phyloP scores from a whole-genome alignment of 1,284 basidiomycete species.

The Apiotrichum siamense region DNA sequence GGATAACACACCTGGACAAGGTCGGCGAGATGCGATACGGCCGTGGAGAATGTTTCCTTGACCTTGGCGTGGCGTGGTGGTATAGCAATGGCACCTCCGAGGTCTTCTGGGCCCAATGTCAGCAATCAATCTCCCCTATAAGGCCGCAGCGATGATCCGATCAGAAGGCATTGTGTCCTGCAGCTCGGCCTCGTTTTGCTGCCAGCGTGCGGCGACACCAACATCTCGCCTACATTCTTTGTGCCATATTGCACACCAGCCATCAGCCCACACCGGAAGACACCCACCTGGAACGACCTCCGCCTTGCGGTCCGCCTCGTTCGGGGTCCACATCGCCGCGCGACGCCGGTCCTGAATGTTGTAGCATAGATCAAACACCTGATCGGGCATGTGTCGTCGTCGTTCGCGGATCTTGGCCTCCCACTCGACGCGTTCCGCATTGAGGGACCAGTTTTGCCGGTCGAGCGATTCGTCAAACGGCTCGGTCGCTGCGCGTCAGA shows the following conservation, averaged over 20 bases:
- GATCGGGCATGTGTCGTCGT: slow-evolving; percentile 55
- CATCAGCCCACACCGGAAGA: not conserved
- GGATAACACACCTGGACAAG: slow-evolving; percentile 27
- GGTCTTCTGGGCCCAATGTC: slow-evolving; percentile 13
- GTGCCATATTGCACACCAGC: too few species aligned
- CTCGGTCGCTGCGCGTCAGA: slow-evolving; percentile 56
- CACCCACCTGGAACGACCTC: not conserved
- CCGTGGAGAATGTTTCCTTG: slow-evolving; percentile 26
- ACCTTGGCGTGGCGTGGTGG: slow-evolving; percentile 36
- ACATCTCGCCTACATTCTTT: too few species aligned
- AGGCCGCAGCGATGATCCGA: too few species aligned
- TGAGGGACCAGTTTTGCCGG: slow-evolving; percentile 62
- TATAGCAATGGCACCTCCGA: too few species aligned
- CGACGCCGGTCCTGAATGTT: slow-evolving; percentile 52
- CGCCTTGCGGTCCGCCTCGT: slow-evolving; percentile 20
- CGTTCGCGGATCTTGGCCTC: slow-evolving; percentile 60
- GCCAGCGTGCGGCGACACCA: too few species aligned
- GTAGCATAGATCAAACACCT: slow-evolving; percentile 53
- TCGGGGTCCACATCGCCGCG: slow-evolving; percentile 45
- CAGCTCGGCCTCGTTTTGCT: too few species aligned
- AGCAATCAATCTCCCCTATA: too few species aligned
- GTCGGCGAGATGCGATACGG: slow-evolving; percentile 30
- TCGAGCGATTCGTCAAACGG: slow-evolving; percentile 74
- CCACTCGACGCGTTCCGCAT: slow-evolving; percentile 61
- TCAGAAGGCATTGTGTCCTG: too few species aligned